A percentile compares a stretch with the other conserved stretches of the same genome.
Evolutionary conservation across 2,329 filamentous ascomycete species (phyloP).

Genomic region (Colletotrichum plurivorum): DNA sequence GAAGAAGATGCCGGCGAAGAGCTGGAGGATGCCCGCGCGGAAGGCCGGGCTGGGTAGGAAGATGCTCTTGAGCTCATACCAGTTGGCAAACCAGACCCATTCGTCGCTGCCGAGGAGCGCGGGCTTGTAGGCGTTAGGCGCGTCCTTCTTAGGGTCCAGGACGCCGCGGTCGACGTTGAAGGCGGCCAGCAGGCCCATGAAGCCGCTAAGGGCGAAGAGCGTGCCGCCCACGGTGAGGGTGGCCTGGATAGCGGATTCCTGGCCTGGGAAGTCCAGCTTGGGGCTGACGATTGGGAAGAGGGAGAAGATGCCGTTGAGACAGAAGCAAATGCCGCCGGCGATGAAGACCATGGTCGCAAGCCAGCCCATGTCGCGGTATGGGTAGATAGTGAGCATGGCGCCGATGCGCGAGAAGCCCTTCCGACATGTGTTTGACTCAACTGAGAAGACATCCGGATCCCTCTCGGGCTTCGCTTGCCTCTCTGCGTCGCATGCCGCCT

Average conservation of each 20-base stretch:
- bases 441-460: constrained; percentile 22
- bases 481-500: constrained; percentile 35
- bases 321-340: constrained; percentile 14
- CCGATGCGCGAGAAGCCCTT: constrained; percentile 22
- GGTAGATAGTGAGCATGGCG: constrained; percentile 37
- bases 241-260: constrained; percentile 7
- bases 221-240: constrained; percentile 21
- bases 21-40: constrained; percentile 32
- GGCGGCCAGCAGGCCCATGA: constrained; percentile 30
- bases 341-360: constrained; percentile 34
- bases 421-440: background rate
- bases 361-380: constrained; percentile 38
- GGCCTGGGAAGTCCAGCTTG: constrained; percentile 9
- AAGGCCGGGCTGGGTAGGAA: constrained; percentile 29
- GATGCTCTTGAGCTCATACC: constrained; percentile 20
- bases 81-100: constrained; percentile 28
- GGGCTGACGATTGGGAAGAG: constrained; percentile 16
- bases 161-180: constrained; percentile 33
- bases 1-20: constrained; percentile 26
- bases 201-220: constrained; percentile 16
- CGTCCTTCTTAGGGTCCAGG: constrained; percentile 31
- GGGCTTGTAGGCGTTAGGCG: constrained; percentile 32
- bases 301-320: constrained; percentile 29
- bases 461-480: constrained; percentile 27
- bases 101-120: constrained; percentile 32